phyloP scores from a whole-genome alignment of 2,329 filamentous ascomycete genomes.

The Neonectria faginata region DNA sequence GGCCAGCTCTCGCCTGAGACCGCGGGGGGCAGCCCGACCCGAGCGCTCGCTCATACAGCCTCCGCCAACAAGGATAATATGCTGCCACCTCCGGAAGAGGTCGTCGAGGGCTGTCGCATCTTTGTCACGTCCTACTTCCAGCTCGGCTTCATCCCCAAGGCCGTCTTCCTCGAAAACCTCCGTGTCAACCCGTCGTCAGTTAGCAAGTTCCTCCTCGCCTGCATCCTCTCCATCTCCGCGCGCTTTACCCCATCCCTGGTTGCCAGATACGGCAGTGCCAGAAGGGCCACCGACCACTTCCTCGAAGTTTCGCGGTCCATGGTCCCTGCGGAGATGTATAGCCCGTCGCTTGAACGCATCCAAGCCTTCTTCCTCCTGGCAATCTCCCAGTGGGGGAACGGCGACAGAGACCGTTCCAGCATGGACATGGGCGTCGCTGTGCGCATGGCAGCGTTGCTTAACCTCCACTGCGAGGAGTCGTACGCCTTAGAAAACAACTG shows the following conservation, averaged over 20 bases:
- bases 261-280: slow-evolving; percentile 38
- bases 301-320: slow-evolving; percentile 40
- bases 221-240: slow-evolving; percentile 48
- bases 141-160: slow-evolving; percentile 50
- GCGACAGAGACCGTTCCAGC: slow-evolving; percentile 47
- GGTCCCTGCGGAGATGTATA: slow-evolving; percentile 47
- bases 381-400: slow-evolving; percentile 51
- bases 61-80: slow-evolving; percentile 12
- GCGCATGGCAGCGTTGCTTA: slow-evolving; percentile 50
- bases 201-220: slow-evolving; percentile 46
- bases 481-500: slow-evolving; percentile 45
- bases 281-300: slow-evolving; percentile 46
- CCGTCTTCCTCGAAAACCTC: slow-evolving; percentile 47
- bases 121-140: slow-evolving; percentile 49
- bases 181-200: slow-evolving; percentile 33
- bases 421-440: slow-evolving; percentile 55
- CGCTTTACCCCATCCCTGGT: slow-evolving; percentile 47
- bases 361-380: slow-evolving; percentile 50
- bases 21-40: not conserved
- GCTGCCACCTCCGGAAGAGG: slow-evolving; percentile 42
- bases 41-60: not conserved
- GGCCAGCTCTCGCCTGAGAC: not conserved
- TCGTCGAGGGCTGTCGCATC: slow-evolving; percentile 46
- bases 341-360: slow-evolving; percentile 44
- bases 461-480: slow-evolving; percentile 53